Evolutionary conservation across 2,329 filamentous ascomycete genomes (phyloP), one percentile per base, ranked within the genome.

Genomic region (Trichophyton rubrum): DNA sequence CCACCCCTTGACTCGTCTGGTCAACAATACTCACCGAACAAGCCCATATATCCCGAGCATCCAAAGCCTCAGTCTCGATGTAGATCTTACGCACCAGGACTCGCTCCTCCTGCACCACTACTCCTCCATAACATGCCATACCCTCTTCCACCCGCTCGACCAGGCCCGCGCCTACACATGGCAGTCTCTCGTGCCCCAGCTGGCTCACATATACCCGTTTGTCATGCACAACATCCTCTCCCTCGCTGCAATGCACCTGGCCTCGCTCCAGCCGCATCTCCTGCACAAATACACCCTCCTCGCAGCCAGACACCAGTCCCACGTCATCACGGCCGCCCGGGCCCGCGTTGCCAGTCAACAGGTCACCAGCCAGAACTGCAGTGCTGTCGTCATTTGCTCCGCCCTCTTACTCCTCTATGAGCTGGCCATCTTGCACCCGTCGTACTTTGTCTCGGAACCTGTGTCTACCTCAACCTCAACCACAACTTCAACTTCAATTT

Each of bases 91-190:
- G n/a, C 8, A 22, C 9, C 38, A 58, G 13, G 75, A 77, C 61
- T 64, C 77, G n/a, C 72, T 76, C 61, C 66, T 77, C 20, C 69
- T 77, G 58, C 73, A 77, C 62, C 69, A 71, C 60, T 77, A 73
- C 61, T 71, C 70, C 7, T 72, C 68, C 7, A 61, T 65, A 13
- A 71, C 70, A 35, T 71, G 70, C 49, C 62, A 60, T 51, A 67
- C 67, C 1, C 60, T 68, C 3, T 64, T 67, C 3, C 33, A 38
- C 33, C 33, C 8, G 9, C 53, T 62, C 9, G 59, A 63, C 30
- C 40, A 45, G 6, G 27, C 5, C 13, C 47, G 58, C 35, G 27
- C 47, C n/a, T 58, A 60, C 43, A 62, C 65, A 2, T 68, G 67
- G 65, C 64, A 61, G 30, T 59, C n/a, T 15, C 53, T 60, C 8